Evolutionary conservation across 371 early-diverging fungal genomes (phyloP), one percentile per base, ranked within the genome.

Genomic region (Mortierella sp.): DNA sequence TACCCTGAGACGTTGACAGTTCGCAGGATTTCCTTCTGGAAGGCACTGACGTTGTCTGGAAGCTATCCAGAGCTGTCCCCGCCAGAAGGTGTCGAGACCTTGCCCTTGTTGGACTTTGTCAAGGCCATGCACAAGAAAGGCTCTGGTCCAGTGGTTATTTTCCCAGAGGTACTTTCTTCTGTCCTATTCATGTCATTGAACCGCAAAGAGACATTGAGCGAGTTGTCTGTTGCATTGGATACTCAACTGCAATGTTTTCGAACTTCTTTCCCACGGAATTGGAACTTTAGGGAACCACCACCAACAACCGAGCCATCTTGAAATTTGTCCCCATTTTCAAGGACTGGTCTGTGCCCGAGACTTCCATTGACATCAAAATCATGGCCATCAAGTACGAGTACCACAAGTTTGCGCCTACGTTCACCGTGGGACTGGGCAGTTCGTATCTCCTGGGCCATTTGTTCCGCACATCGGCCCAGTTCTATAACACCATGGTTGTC

Each of bases 201-300:
- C n/a, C n/a, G n/a, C n/a, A n/a, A n/a, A n/a, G n/a, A n/a, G n/a
- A n/a, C n/a, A n/a, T n/a, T n/a, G n/a, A n/a, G n/a, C n/a, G n/a
- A n/a, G n/a, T n/a, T n/a, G n/a, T n/a, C n/a, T n/a, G n/a, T n/a
- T n/a, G n/a, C n/a, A n/a, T n/a, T n/a, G n/a, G n/a, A n/a, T n/a
- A n/a, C n/a, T n/a, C n/a, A n/a, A n/a, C n/a, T n/a, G n/a, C n/a
- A n/a, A n/a, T n/a, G n/a, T n/a, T n/a, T n/a, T n/a, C n/a, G n/a
- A n/a, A n/a, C n/a, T n/a, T n/a, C n/a, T n/a, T n/a, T n/a, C n/a
- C n/a, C n/a, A n/a, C n/a, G n/a, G n/a, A n/a, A n/a, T n/a, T n/a
- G n/a, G n/a, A n/a, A n/a, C n/a, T n/a, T n/a, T 54, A 89, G 87
- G 94, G 90, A 23, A 94, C 96, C 0, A 95, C 96, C 1, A 89